A percentile compares a stretch with the other conserved stretches of the same genome.
Evolutionary conservation across 2,329 filamentous ascomycete genomes (phyloP).

Genomic region (Stagonosporopsis cucurbitacearum): DNA sequence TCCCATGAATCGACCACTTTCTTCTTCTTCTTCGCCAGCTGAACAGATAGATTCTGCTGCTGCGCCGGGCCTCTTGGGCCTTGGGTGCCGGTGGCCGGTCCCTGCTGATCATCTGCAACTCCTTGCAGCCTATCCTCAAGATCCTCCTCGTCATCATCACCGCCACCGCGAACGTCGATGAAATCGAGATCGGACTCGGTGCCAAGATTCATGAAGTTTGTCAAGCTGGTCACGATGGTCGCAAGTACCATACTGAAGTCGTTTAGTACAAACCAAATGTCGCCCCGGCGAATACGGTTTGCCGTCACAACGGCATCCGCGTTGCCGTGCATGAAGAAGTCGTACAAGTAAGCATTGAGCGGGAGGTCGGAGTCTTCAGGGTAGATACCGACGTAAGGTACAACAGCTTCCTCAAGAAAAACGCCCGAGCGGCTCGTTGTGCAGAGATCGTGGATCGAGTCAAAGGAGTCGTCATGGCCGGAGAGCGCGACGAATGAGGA

Average conservation of each 20-base stretch:
- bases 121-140: conserved; percentile 51
- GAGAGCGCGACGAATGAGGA: conserved; percentile 77
- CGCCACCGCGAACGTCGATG: conserved; percentile 59
- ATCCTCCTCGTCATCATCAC: conserved; percentile 58
- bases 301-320: conserved; percentile 64
- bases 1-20: conserved; percentile 52
- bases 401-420: conserved; percentile 75
- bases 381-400: conserved; percentile 71
- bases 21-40: conserved; percentile 48
- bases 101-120: conserved; percentile 25
- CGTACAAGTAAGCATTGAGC: conserved; percentile 73
- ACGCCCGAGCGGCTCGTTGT: conserved; percentile 69
- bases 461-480: conserved; percentile 69
- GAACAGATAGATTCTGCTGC: conserved; percentile 41
- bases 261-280: conserved; percentile 77
- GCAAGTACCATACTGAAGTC: conserved; percentile 70
- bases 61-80: conserved; percentile 31
- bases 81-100: conserved; percentile 29
- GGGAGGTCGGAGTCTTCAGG: conserved; percentile 61
- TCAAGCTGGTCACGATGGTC: conserved; percentile 72
- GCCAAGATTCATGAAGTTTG: conserved; percentile 62
- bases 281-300: conserved; percentile 70
- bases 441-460: conserved; percentile 71
- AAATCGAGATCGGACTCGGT: conserved; percentile 56
- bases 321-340: conserved; percentile 79